Base-by-base conservation (phyloP, 768 basidiomycete species). In the Mycena latifolia region DNA sequence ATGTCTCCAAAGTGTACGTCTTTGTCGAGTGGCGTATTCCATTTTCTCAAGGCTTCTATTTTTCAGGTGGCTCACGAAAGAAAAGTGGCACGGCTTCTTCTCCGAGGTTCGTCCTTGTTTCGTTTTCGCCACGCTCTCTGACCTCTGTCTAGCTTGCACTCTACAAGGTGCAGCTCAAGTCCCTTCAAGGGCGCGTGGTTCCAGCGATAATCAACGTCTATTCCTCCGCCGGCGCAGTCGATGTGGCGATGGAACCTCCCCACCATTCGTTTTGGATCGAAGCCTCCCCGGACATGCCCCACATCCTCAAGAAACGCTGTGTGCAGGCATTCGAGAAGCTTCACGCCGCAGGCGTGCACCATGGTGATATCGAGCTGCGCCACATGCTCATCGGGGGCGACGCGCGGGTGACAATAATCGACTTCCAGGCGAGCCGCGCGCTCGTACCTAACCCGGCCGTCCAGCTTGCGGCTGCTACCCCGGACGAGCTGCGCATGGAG, bases 181-280 rank as follows among this genome's bases (percentile, higher is more conserved):
- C 81, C 1, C 78, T 89, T 0, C 88, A 89, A 71, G 89, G 88
- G 22, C 74, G 75, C 18, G 77, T 86, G 2, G 82, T 89, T 5
- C 87, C 89, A 0, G 72, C 77, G 41, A 73, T 91, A 61, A 87
- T 90, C 53, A 84, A 83, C 43, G 79, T 86, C 24, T 83, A 83
- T 72, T 65, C 79, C 24, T 74, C 76, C 65, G 71, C 80, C 28
- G 77, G 77, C 54, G 71, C 76, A 12, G 76, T 85, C 50, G 80
- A 80, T 69, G 71, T 85, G 8, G 74, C 83, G 15, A 85, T 88
- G 81, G 86, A 85, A 68, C 76, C 84, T 18, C 89, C 89, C 0
- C 87, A 90, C 68, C 77, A 76, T 18, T 80, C 81, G 9, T 87
- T 89, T 73, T 90, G 89, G 88, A 82, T 88, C 65, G 84, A 89